Evolutionary conservation across 306 rosid genomes (phyloP), one percentile per base, ranked within the genome.

Genomic region (Sicyos edulis): DNA sequence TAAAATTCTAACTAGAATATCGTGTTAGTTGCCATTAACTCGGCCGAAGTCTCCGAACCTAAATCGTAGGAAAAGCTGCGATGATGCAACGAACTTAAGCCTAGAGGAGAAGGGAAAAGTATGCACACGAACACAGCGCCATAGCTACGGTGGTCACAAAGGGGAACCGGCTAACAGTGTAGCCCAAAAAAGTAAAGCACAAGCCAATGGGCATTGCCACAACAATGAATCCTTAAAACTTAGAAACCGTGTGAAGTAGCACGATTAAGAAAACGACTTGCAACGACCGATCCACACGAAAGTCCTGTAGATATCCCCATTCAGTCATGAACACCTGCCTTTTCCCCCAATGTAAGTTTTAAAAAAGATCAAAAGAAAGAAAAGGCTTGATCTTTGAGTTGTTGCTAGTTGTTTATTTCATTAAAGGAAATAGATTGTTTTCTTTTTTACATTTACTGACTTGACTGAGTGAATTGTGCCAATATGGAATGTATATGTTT

Each of bases 1-100:
- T 9, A 32, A 53, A 58, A 34, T 14, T 22, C 70, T 69, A 16
- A 74, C 26, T 34, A 45, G 61, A n/a, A n/a, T 45, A 22, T 81
- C 53, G 55, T 82, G 68, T 65, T 89, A 95, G 99, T 82, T 78
- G 73, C 99, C 99, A 24, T 81, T 91, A 79, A 95, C 99, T 51
- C 85, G 86, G 34, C 96, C 99, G 19, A 91, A 85, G 85, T 95
- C 97, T 20, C 99, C 99, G 34, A 91, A 89, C 67, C 84, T 89
- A 22, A 67, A 80, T 54, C 83, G 97, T 78, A 91, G 99, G 90
- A 91, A 47, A 88, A 95, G 99, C 91, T 81, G 75, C 49, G 84
- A 96, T n/a, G 97, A 95, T 75, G 91, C 84, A 52, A 37, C 5
- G 42, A 53, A 11, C 70, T 3, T 80, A 24, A 20, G 80, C 55